phyloP scores from a whole-genome alignment of 225 moss, liverwort and hornwort genomes.

The Straminergon stramineum region DNA sequence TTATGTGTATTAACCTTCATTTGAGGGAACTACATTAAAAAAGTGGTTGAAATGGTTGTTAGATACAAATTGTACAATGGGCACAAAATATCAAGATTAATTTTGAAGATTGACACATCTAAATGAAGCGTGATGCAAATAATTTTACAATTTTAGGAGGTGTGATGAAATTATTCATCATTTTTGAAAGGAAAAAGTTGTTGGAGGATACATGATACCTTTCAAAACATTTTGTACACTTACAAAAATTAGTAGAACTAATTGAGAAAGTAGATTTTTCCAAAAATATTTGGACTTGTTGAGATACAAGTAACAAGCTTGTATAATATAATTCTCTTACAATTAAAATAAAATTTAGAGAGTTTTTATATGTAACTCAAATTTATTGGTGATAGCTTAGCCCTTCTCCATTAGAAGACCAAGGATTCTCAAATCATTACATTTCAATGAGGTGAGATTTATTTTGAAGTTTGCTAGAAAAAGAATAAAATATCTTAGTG shows the following conservation, averaged over 20 bases:
- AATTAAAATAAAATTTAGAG: not conserved
- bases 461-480: too few relatives aligned
- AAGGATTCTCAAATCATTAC: too few relatives aligned
- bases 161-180: rapidly evolving
- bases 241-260: not conserved
- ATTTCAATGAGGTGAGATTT: too few relatives aligned
- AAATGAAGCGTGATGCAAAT: not conserved
- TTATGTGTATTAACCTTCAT: not conserved
- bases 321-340: not conserved
- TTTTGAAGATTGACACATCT: not conserved
- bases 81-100: not conserved
- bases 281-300: not conserved
- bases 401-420: too few relatives aligned
- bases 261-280: not conserved
- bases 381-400: not conserved
- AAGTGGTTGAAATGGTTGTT: not conserved
- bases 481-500: too few relatives aligned
- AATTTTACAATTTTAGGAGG: not conserved
- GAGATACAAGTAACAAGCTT: not conserved
- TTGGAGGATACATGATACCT: not conserved
- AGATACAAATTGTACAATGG: not conserved
- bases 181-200: not conserved
- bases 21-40: not conserved
- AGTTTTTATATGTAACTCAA: not conserved
- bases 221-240: not conserved